Evolutionary conservation across 1,139 yeast species (phyloP).

Genomic region (Kodamaea anthophila): DNA sequence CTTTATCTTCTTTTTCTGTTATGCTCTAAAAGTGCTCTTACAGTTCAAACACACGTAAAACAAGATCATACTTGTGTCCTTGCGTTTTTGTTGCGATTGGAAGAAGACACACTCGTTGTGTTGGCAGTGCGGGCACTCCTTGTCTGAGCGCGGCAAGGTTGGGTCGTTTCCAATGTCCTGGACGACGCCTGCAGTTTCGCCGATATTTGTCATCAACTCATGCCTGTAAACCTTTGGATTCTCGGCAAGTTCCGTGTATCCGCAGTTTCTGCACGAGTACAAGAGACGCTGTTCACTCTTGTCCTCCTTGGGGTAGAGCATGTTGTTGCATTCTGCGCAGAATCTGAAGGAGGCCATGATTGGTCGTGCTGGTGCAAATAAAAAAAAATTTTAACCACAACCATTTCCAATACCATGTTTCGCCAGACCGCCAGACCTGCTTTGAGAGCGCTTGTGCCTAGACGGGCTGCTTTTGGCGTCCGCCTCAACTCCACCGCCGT

Average conservation of each 20-base stretch:
- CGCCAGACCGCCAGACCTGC: conserved; percentile 38
- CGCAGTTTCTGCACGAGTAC: conserved; percentile 93
- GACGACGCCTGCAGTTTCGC: conserved; percentile 97
- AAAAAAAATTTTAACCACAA: no score
- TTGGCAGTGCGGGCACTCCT: conserved; percentile 86
- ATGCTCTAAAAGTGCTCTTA: conserved; percentile 63
- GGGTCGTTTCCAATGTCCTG: conserved; percentile 96
- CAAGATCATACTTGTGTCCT: conserved; percentile 92
- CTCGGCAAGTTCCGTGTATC: conserved; percentile 88
- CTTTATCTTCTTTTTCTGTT: no score
- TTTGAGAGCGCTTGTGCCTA: conserved; percentile 27
- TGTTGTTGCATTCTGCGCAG: conserved; percentile 93
- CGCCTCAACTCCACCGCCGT: conserved; percentile 59
- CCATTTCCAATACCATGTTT: conserved; percentile 13
- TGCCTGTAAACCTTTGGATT: conserved; percentile 87
- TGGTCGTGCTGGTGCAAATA: neutral
- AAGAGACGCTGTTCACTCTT: conserved; percentile 64
- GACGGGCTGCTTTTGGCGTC: conserved; percentile 17
- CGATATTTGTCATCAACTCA: conserved; percentile 82
- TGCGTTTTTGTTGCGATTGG: conserved; percentile 91
- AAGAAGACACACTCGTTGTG: conserved; percentile 90
- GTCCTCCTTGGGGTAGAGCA: conserved; percentile 98
- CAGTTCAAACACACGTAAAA: conserved; percentile 90
- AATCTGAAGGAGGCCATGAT: conserved; percentile 84
- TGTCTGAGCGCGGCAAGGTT: conserved; percentile 88